A percentile compares a stretch with the other conserved stretches of the same genome.
Evolutionary conservation across 345 rosid genomes (phyloP).

Genomic region (Angophora floribunda): DNA sequence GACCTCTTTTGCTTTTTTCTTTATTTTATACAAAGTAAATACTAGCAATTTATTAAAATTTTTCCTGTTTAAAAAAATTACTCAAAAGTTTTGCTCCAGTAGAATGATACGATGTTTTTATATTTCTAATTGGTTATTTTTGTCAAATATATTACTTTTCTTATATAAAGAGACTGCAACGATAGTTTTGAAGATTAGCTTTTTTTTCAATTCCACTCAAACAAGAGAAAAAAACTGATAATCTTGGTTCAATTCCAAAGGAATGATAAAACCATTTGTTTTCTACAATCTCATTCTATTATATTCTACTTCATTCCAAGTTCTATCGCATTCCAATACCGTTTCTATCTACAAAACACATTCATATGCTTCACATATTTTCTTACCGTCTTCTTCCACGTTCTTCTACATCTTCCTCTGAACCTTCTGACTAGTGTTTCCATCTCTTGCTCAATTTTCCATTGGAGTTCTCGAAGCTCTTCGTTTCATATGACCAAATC

Average conservation of each 20-base stretch:
- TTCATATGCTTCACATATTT: not conserved
- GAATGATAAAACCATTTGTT: not conserved
- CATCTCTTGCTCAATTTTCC: not conserved
- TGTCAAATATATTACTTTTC: too few species aligned
- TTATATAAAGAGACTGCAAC: too few species aligned
- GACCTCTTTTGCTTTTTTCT: not conserved
- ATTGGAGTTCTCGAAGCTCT: not conserved
- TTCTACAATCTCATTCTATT: not conserved
- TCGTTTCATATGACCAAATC: not conserved
- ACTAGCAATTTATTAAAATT: not conserved
- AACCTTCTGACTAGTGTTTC: not conserved
- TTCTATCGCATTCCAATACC: too few species aligned
- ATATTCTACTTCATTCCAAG: too few species aligned
- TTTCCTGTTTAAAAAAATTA: too few species aligned
- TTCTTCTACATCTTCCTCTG: not conserved
- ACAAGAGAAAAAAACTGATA: too few species aligned
- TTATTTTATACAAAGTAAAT: too few species aligned
- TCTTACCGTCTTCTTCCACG: not conserved
- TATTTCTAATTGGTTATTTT: too few species aligned
- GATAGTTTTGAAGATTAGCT: too few species aligned
- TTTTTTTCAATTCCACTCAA: too few species aligned
- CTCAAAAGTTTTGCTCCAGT: not conserved
- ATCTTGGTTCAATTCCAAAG: not conserved
- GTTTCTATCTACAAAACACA: not conserved
- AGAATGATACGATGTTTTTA: too few species aligned